These are phyloP conservation scores for Diaporthe aspalathi DNA, from an alignment of 2,329 filamentous ascomycete species.

Conservation along the genomic window DNA sequence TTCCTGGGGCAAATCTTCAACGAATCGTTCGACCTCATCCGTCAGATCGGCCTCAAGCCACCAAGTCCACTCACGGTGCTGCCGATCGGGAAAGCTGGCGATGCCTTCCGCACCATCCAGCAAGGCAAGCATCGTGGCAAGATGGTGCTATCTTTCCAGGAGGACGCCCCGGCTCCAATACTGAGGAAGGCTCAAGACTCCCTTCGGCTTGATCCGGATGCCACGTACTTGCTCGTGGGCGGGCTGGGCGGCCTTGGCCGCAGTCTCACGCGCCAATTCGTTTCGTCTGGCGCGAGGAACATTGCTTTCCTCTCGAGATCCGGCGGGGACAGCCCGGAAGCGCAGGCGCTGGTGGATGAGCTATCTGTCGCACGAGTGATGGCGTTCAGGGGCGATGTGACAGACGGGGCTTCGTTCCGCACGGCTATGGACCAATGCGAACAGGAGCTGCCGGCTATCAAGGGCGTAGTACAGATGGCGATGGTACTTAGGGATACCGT, in stretches of 20 bases:
- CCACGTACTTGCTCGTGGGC: conserved; percentile 50
- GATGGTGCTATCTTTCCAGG: conserved; percentile 48
- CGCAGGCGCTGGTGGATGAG: conserved; percentile 40
- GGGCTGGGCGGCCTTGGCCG: conserved; percentile 51
- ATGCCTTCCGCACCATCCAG: conserved; percentile 53
- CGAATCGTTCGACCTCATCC: not conserved
- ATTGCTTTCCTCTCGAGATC: conserved; percentile 48
- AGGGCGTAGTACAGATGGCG: conserved; percentile 55
- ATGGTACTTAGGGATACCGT: conserved; percentile 50
- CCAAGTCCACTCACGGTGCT: conserved; percentile 41
- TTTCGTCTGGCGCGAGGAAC: conserved; percentile 46
- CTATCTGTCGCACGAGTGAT: conserved; percentile 44
- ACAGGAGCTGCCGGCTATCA: conserved; percentile 45
- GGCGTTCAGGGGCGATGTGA: conserved; percentile 46
- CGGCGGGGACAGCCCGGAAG: conserved; percentile 40
- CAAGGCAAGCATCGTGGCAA: conserved; percentile 45
- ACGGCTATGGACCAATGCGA: conserved; percentile 18
- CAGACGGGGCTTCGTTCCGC: conserved; percentile 41
- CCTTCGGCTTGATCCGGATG: conserved; percentile 38
- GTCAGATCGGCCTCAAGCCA: not conserved
- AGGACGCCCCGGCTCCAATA: not conserved
- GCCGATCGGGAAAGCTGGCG: conserved; percentile 43
- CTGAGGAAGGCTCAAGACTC: not conserved
- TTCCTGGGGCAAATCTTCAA: not conserved
- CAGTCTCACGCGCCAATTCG: conserved; percentile 46